phyloP scores from a whole-genome alignment of 169 alveolate species.

The Plasmodium yoelii region DNA sequence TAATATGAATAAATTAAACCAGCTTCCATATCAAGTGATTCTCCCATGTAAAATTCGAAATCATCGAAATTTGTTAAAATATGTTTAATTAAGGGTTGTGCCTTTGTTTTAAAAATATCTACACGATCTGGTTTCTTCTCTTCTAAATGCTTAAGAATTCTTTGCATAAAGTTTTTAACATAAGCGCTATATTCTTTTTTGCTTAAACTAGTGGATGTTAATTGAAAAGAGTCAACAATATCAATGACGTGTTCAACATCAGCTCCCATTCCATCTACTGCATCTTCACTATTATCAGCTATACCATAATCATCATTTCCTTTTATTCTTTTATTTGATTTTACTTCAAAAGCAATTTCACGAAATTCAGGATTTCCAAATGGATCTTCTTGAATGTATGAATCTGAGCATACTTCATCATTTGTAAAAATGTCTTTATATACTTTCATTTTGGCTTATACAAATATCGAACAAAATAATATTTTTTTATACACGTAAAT shows the following conservation, averaged over 20 bases:
- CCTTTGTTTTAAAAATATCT: conserved; percentile 90
- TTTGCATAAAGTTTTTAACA: conserved; percentile 92
- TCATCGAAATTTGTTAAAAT: conserved; percentile 92
- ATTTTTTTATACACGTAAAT: background rate
- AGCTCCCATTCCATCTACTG: conserved; percentile 87
- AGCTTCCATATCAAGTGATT: conserved; percentile 93
- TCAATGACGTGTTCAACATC: conserved; percentile 92
- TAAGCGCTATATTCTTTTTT: conserved; percentile 93
- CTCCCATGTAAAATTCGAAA: conserved; percentile 93
- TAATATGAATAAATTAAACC: conserved; percentile 92
- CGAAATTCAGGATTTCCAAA: conserved; percentile 87
- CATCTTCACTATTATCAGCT: conserved; percentile 93
- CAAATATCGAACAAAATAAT: background rate
- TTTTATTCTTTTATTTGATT: conserved; percentile 89
- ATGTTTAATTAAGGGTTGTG: conserved; percentile 92
- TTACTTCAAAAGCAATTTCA: conserved; percentile 92
- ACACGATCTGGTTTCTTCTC: conserved; percentile 93
- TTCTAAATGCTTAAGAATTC: conserved; percentile 89
- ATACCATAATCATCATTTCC: conserved; percentile 93
- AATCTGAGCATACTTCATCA: conserved; percentile 94
- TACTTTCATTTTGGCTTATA: conserved; percentile 84
- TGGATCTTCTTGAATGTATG: conserved; percentile 90
- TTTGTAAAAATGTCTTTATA: conserved; percentile 91
- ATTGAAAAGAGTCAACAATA: conserved; percentile 92
- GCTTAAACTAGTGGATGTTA: conserved; percentile 91